These are phyloP conservation scores for Metschnikowia peoriensis DNA, from an alignment of 805 yeast species.

Conservation along the genomic window DNA sequence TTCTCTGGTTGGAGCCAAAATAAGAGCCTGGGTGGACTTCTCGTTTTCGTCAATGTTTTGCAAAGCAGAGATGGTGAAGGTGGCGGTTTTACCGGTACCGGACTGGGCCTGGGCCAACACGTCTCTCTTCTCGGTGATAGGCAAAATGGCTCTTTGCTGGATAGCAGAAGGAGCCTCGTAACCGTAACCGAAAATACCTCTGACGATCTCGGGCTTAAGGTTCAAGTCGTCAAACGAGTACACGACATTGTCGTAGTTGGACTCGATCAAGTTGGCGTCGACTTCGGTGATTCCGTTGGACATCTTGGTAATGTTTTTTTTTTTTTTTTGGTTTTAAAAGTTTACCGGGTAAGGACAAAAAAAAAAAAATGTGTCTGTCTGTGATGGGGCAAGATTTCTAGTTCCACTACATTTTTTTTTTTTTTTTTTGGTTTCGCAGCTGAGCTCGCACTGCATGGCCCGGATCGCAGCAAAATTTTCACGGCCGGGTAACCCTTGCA, in stretches of 20 bases:
- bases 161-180: slow-evolving; percentile 81
- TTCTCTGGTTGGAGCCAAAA: slow-evolving; percentile 96
- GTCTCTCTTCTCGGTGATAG: slow-evolving; percentile 72
- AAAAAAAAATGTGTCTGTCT: slow-evolving; percentile 4
- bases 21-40: slow-evolving; percentile 85
- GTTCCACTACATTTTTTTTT: slow-evolving; percentile 3
- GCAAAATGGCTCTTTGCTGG: slow-evolving; percentile 77
- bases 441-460: slow-evolving; percentile 10
- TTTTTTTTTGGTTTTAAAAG: no score
- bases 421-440: slow-evolving; percentile 11
- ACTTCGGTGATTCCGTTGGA: slow-evolving; percentile 75
- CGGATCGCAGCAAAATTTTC: slow-evolving; percentile 17
- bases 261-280: slow-evolving; percentile 80
- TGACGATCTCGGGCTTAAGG: slow-evolving; percentile 67
- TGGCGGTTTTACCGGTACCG: slow-evolving; percentile 91
- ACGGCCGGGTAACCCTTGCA: slow-evolving; percentile 19
- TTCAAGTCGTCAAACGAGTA: slow-evolving; percentile 71
- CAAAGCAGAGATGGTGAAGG: slow-evolving; percentile 72
- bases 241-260: slow-evolving; percentile 92
- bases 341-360: background rate
- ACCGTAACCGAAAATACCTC: slow-evolving; percentile 78
- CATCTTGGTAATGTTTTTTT: slow-evolving; percentile 29
- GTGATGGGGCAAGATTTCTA: slow-evolving; percentile 4
- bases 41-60: slow-evolving; percentile 70
- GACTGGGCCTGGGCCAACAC: slow-evolving; percentile 83